Base-by-base conservation (phyloP, 148 eudicot genomes). In the Heliamphora exappendiculata region DNA sequence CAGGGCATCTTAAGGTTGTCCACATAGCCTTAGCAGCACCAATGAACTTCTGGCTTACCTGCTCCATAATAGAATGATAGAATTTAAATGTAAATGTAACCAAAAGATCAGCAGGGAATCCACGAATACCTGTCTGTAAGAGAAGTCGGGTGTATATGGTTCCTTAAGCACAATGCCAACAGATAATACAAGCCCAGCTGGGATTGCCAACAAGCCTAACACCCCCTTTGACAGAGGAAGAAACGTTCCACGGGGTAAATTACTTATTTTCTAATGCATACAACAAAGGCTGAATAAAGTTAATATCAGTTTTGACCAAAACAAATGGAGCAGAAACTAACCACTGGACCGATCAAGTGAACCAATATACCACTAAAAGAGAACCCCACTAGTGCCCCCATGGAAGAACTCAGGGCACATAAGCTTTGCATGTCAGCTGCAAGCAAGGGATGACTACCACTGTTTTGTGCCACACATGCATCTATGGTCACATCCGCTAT, bases 371-470 rank as follows among this genome's bases (percentile, higher is more conserved):
- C 99, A 71, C 99, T 93, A 67, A 93, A 70, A 69, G 91, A 87
- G 76, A 87, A 96, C 59, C 98, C 99, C 36, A 93, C 67, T 3
- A 96, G 88, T 8, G 97, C 82, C 31, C 99, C 99, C 54, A 85
- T 82, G 36, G 98, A 87, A 60, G 95, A 78, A 74, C 98, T 93
- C 53, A 96, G 74, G 5, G 91, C 78, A 73, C 99, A 96, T 74
- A 96, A 86, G 82, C 97, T 93, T 86, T 96, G 99, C 97, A 96
- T 87, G 82, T 96, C 98, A 70, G 98, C 81, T 36, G 97, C 99
- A 74, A 93, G 87, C 34, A 78, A 86, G 57, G 84, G 89, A 84
- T 85, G 89, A 72, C 54, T 83, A 71, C 90, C 89, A 76, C 93
- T 91, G 60, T 87, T 91, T 81, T 93, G 88, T 62, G 98, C 98